Evolutionary conservation across 2,329 filamentous ascomycete species (phyloP).

Genomic region (Pseudopyricularia cyperi): DNA sequence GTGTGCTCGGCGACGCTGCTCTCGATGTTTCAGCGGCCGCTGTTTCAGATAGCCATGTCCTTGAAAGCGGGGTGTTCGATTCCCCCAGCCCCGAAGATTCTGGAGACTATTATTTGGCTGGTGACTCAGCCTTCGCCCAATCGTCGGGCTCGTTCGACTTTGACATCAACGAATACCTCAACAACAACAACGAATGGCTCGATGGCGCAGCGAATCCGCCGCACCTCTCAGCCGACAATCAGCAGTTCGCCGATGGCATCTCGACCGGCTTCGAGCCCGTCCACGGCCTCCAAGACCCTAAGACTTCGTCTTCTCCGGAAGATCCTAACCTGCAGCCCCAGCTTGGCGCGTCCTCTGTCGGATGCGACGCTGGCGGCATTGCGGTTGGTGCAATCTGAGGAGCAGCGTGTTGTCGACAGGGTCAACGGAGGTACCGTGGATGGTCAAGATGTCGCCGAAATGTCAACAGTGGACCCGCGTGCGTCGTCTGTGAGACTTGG

Average conservation of each 20-base stretch:
- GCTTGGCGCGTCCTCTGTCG: constrained; percentile 58
- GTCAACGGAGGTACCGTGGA: constrained; percentile 12
- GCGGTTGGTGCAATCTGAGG: constrained; percentile 53
- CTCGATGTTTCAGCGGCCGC: constrained; percentile 54
- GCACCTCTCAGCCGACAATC: constrained; percentile 14
- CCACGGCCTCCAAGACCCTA: constrained; percentile 41
- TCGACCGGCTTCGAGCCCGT: constrained; percentile 35
- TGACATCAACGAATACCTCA: constrained; percentile 42
- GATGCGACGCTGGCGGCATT: constrained; percentile 64
- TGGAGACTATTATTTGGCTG: constrained; percentile 55
- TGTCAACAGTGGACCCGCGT: background rate
- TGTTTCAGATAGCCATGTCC: constrained; percentile 63
- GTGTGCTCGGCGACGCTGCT: constrained; percentile 57
- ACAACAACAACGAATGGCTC: constrained; percentile 24
- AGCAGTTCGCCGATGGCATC: constrained; percentile 22
- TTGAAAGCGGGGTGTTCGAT: constrained; percentile 67
- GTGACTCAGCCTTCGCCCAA: constrained; percentile 40
- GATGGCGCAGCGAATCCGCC: background rate
- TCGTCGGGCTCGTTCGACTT: constrained; percentile 19
- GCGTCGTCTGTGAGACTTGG: background rate
- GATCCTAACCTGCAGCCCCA: constrained; percentile 62
- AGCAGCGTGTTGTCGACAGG: constrained; percentile 27
- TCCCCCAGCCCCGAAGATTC: constrained; percentile 52
- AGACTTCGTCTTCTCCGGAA: constrained; percentile 48
- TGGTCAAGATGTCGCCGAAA: background rate